Conservation (phyloP, 169 alveolate species). For the Eimeria nieschulzi region DNA sequence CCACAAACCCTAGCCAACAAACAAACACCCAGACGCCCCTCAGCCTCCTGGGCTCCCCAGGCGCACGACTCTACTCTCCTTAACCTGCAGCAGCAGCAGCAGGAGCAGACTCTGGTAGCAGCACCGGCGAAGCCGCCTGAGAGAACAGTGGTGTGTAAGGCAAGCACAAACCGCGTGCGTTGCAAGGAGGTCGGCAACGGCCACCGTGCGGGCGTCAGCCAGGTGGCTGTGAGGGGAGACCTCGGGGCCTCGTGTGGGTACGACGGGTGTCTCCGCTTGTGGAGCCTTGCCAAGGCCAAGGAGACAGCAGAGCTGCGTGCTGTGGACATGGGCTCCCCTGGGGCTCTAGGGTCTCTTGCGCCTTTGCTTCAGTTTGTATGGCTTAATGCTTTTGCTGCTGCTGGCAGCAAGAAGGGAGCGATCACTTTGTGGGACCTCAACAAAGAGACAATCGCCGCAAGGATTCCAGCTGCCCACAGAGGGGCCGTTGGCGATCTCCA, state of each 20-base stretch:
- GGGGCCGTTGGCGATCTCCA: slow-evolving; percentile 65
- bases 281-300: slow-evolving; percentile 1
- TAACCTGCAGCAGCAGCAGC: neutral
- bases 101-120: neutral
- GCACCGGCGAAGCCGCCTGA: slow-evolving; percentile 10
- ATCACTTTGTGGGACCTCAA: slow-evolving; percentile 59
- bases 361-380: slow-evolving; percentile 49
- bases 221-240: slow-evolving; percentile 22
- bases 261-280: slow-evolving; percentile 63
- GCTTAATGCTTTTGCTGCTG: slow-evolving; percentile 58
- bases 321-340: neutral
- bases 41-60: neutral
- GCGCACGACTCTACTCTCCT: neutral
- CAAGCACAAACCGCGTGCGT: neutral
- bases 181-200: slow-evolving; percentile 20
- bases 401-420: slow-evolving; percentile 49
- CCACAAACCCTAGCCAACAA: neutral
- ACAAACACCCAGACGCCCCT: slow-evolving; percentile 17
- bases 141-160: slow-evolving; percentile 5
- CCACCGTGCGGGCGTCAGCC: slow-evolving; percentile 46
- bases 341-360: neutral
- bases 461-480: slow-evolving; percentile 31
- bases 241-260: slow-evolving; percentile 55
- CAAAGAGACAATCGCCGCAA: neutral
- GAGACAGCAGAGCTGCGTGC: slow-evolving; percentile 9